These are phyloP conservation scores for Prinsepia uniflora DNA, from an alignment of 306 rosid species.

Conservation along the genomic window DNA sequence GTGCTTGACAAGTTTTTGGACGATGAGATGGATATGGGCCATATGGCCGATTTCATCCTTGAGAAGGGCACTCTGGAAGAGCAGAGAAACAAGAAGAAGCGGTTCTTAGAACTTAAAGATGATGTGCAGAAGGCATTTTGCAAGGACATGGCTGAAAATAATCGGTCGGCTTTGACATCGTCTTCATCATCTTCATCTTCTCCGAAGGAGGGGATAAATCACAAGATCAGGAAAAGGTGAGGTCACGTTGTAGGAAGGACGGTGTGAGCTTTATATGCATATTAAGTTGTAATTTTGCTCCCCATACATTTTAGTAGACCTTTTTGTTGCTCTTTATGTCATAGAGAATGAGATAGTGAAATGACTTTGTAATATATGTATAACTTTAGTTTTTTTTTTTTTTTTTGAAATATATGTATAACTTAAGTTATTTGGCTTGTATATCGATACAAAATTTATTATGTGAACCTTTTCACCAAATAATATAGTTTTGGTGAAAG, in stretches of 20 bases:
- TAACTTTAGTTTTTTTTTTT: neutral
- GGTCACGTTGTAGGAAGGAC: conserved; percentile 16
- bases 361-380: conserved; percentile 3
- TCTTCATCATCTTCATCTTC: conserved; percentile 52
- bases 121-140: conserved; percentile 83
- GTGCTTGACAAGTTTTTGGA: conserved; percentile 77
- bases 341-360: neutral
- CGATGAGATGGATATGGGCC: conserved; percentile 60
- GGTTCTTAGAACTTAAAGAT: conserved; percentile 83
- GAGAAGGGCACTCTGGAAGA: conserved; percentile 70
- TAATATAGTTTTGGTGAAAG: too few species aligned
- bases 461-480: too few species aligned
- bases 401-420: neutral
- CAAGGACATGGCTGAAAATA: conserved; percentile 68
- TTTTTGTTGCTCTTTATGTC: conserved; percentile 10
- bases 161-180: conserved; percentile 40
- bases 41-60: conserved; percentile 68
- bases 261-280: conserved; percentile 2
- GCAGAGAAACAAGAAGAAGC: conserved; percentile 56
- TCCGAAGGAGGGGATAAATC: conserved; percentile 33
- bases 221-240: conserved; percentile 45
- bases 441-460: neutral
- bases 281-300: neutral
- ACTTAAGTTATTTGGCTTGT: conserved; percentile 15
- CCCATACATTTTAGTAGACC: neutral